Percentiles rank a stretch among this genome's conserved stretches.
These are phyloP conservation scores for Lasiosphaeriaceae sp. DNA, from an alignment of 495 filamentous ascomycete genomes.

Conservation along the genomic window DNA sequence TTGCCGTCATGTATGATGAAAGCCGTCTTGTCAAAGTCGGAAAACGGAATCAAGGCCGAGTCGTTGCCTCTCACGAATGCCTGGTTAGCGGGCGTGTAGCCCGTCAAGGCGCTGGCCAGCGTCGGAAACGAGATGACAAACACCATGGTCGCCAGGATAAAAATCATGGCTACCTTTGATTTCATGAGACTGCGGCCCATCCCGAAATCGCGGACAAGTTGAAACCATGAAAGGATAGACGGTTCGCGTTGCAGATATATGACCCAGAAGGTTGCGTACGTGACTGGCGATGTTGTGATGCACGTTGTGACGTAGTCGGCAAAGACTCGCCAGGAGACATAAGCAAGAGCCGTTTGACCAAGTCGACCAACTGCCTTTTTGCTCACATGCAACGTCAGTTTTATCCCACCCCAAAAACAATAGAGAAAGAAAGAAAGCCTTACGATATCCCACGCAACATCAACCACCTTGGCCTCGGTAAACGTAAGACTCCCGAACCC, in stretches of 20 bases:
- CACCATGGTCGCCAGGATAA: neutral
- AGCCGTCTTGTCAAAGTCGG: neutral
- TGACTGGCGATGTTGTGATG: neutral
- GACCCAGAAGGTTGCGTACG: neutral
- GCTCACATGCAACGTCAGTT: no score
- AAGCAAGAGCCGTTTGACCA: neutral
- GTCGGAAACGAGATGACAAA: neutral
- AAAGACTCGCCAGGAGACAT: neutral
- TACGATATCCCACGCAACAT: neutral
- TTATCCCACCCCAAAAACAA: no score
- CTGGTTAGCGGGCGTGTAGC: neutral
- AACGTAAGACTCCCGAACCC: neutral
- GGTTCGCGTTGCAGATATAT: neutral
- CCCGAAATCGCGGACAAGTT: neutral
- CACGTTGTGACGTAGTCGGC: neutral
- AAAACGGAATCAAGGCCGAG: neutral
- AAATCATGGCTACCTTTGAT: neutral
- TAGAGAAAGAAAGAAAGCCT: no score
- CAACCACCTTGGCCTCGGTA: neutral
- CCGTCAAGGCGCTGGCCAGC: neutral
- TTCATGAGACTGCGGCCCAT: neutral
- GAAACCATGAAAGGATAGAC: neutral
- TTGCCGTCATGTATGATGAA: neutral
- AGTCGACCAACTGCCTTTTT: neutral
- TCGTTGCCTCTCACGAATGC: neutral